Percentiles rank a stretch among this genome's conserved stretches.
Conservation (phyloP, 1,139 yeast species). For the Eremothecium coryli region DNA sequence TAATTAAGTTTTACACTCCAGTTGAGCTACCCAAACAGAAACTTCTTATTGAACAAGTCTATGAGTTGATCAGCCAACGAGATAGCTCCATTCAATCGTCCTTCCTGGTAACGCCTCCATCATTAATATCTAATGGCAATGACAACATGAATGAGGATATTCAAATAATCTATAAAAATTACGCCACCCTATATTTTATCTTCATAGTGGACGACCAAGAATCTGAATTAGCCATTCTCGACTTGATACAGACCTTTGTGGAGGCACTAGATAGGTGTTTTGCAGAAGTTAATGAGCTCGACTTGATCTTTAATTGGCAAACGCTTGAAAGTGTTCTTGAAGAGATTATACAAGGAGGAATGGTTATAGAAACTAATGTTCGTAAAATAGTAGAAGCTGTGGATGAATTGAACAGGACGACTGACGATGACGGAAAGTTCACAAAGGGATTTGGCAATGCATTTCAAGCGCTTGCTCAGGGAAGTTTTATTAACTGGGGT, state of each 20-base stretch:
- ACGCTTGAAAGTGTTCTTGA: slow-evolving; percentile 84
- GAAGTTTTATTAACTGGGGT: slow-evolving; percentile 29
- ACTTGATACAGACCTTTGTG: slow-evolving; percentile 91
- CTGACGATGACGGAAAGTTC: slow-evolving; percentile 21
- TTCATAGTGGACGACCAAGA: slow-evolving; percentile 95
- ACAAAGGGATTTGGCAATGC: slow-evolving; percentile 20
- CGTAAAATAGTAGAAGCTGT: slow-evolving; percentile 74
- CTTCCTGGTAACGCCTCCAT: slow-evolving; percentile 30
- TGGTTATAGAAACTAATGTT: slow-evolving; percentile 95
- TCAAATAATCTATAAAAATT: slow-evolving; percentile 85
- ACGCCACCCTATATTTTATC: slow-evolving; percentile 90
- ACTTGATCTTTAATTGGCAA: slow-evolving; percentile 95
- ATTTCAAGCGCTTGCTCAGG: slow-evolving; percentile 26
- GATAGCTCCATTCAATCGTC: slow-evolving; percentile 28
- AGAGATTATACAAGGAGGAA: slow-evolving; percentile 94
- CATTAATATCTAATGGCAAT: slow-evolving; percentile 61
- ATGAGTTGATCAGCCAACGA: slow-evolving; percentile 27
- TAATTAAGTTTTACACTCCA: slow-evolving; percentile 87
- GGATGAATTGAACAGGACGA: slow-evolving; percentile 29
- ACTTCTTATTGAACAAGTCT: slow-evolving; percentile 26
- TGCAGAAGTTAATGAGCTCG: slow-evolving; percentile 89
- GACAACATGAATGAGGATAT: slow-evolving; percentile 65
- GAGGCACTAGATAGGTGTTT: slow-evolving; percentile 90
- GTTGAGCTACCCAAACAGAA: slow-evolving; percentile 37
- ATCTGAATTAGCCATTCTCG: slow-evolving; percentile 86